Conservation (phyloP, 306 rosid genomes). For the Castanea mollissima region DNA sequence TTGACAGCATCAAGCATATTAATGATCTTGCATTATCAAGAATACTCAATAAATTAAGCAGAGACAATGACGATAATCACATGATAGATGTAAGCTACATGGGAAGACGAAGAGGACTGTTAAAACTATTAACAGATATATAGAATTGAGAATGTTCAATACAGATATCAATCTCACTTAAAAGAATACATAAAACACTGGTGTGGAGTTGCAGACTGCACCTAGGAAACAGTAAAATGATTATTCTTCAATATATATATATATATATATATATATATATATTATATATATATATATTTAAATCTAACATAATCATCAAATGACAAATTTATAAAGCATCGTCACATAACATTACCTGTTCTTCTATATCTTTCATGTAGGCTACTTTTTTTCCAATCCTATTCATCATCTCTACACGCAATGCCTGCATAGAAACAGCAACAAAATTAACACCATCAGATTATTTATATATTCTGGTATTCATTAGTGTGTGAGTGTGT, state of each 20-base stretch:
- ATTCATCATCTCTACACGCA: slow-evolving; percentile 4
- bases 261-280: too few relatives aligned
- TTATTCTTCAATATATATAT: too few relatives aligned
- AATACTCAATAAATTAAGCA: neutral
- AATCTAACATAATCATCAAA: neutral
- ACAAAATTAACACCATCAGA: neutral
- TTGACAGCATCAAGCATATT: neutral
- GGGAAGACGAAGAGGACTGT: neutral
- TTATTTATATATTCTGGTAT: neutral
- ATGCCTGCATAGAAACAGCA: slow-evolving; percentile 18
- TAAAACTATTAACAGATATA: neutral
- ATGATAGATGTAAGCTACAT: neutral
- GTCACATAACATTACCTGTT: slow-evolving; percentile 22
- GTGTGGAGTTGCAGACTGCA: too few relatives aligned
- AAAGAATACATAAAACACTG: neutral
- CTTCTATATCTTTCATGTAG: slow-evolving; percentile 36
- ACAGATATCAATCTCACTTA: neutral
- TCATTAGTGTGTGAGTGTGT: neutral
- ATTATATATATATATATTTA: too few relatives aligned
- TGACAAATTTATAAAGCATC: neutral
- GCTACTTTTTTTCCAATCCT: slow-evolving; percentile 23
- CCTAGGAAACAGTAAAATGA: neutral
- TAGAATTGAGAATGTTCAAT: neutral
- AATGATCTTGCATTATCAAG: neutral
- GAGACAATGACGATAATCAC: neutral